Evolutionary conservation across 306 rosid genomes (phyloP), one percentile per base, ranked within the genome.

Genomic region (Gynostemma pentaphyllum): DNA sequence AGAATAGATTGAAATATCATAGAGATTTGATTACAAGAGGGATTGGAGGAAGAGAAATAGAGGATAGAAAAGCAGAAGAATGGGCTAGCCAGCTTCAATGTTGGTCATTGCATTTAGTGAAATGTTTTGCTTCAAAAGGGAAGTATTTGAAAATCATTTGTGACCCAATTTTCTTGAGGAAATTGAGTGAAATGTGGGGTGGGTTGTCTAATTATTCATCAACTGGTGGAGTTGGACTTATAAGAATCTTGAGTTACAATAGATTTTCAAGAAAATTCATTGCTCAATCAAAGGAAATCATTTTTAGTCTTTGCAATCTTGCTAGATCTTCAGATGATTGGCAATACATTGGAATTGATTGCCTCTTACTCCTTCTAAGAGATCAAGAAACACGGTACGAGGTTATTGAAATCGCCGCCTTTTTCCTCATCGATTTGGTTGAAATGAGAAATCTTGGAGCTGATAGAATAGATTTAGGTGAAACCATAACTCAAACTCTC

Each of bases 301-400:
- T 89, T 30, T 69, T 64, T 5, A 14, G 42, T 45, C 75, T 89
- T 0, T 74, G 92, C 28, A 89, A 84, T 53, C 71, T 89, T 18
- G 78, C 95, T 5, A 78, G 92, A 70, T 89, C 97, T 65, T 89
- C 87, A 2, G 89, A 89, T 77, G 87, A 89, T 67, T 89, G 97
- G 95, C 97, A 89, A 36, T 84, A 89, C 27, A 78, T 84, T 74
- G 95, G 89, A 12, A 82, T 89, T 2, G 84, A 89, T 32, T 89
- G 95, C 71, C 95, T 89, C 47, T 47, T 89, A 21, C 56, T 80
- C 22, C 94, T 89, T 53, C 91, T 89, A 75, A 83, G 82, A 68
- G 92, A 89, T 61, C 39, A 61, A 7, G 78, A 68, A 28, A 84
- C 92, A 4, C 76, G 97, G 79, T 78, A 78, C 81, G 75, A 79